A percentile compares a stretch with the other conserved stretches of the same genome.
phyloP scores from a whole-genome alignment of 225 moss, liverwort and hornwort species.

The Thuidium tamariscinum region DNA sequence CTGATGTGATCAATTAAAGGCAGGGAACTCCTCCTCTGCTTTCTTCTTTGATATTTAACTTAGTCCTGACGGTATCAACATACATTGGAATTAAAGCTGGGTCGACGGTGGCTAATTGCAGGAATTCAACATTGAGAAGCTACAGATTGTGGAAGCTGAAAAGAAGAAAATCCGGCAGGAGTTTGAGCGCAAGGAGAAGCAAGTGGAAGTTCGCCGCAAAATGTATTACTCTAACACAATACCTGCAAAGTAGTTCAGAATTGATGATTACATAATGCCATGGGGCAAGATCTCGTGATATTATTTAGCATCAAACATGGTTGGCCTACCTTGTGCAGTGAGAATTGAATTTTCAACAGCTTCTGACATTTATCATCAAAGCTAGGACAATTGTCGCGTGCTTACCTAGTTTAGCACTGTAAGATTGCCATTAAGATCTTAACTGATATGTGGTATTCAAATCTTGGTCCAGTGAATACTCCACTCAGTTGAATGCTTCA shows the following conservation, averaged over 20 bases:
- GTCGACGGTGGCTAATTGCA: neutral
- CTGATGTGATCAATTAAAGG: neutral
- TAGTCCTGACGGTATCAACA: neutral
- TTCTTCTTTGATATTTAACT: neutral
- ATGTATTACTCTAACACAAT: conserved; percentile 15
- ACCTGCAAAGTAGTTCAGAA: neutral
- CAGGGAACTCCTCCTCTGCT: neutral
- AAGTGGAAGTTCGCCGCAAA: conserved; percentile 75
- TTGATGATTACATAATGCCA: neutral
- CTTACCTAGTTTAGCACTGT: neutral
- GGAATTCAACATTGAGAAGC: conserved; percentile 84
- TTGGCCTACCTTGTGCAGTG: neutral
- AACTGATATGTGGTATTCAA: neutral
- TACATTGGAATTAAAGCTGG: neutral
- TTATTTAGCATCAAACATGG: neutral
- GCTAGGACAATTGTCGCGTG: neutral
- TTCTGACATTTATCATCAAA: neutral
- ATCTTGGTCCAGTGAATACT: conserved; percentile 47
- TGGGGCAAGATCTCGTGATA: neutral
- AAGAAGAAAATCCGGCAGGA: conserved; percentile 76
- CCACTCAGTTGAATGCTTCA: conserved; percentile 66
- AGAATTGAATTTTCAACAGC: neutral
- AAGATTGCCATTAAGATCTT: neutral
- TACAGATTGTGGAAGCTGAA: conserved; percentile 72
- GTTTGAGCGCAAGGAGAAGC: conserved; percentile 77